Evolutionary conservation across 2,329 filamentous ascomycete species (phyloP).

Genomic region (Aureobasidium sp.): DNA sequence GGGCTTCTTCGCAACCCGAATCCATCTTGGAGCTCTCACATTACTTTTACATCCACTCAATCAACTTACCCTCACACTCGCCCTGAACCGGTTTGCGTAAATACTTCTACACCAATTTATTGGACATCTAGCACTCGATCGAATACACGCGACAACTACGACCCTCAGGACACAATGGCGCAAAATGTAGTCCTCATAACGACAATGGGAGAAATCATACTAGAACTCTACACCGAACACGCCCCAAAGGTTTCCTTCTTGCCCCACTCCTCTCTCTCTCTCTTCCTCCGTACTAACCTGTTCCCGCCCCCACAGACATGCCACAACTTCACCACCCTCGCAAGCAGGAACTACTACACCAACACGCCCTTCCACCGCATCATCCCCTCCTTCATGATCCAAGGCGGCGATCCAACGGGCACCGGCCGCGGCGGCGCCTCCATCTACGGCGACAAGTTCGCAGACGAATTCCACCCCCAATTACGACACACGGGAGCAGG

Average conservation of each 20-base stretch:
- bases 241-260: conserved; percentile 57
- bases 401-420: conserved; percentile 84
- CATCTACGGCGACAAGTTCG: conserved; percentile 91
- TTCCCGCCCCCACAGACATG: conserved; percentile 22
- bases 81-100: too few species aligned
- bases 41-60: too few species aligned
- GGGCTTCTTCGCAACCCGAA: not conserved
- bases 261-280: too few species aligned
- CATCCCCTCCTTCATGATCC: conserved; percentile 94
- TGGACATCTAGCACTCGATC: not conserved
- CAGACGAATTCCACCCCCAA: conserved; percentile 72
- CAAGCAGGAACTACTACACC: conserved; percentile 81
- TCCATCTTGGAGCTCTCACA: not conserved
- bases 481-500: conserved; percentile 91
- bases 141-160: not conserved
- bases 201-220: conserved; percentile 72
- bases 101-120: too few species aligned
- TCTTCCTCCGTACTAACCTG: not conserved
- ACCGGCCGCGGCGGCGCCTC: conserved; percentile 82
- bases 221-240: conserved; percentile 87
- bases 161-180: conserved; percentile 49
- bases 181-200: conserved; percentile 78
- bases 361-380: conserved; percentile 83
- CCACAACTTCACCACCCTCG: conserved; percentile 69
- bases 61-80: too few species aligned